Evolutionary conservation across 1,139 yeast species (phyloP), one percentile per base, ranked within the genome.

Genomic region (Suhomyces kunorum): DNA sequence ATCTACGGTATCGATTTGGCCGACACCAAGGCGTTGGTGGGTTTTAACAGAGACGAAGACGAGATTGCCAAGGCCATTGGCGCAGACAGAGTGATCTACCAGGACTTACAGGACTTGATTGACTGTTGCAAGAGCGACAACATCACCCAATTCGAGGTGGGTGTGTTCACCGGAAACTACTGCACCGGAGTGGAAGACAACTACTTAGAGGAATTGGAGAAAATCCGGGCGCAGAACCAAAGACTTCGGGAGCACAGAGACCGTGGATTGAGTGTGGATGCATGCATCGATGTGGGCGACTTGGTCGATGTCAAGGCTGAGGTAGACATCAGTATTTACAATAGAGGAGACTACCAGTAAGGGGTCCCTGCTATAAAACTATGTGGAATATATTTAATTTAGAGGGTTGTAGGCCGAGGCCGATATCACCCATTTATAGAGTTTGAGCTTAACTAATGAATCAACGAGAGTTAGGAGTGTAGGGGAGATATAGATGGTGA

Each of bases 1-100:
- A 88, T 92, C 46, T 94, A 94, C 61, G 98, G 98, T 61, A 92
- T 92, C 53, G 98, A 92, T 68, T 76, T 92, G 49, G 98, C 98
- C 23, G 98, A 92, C 57, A 87, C 95, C 42, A 87, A 82, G 66
- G 97, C 96, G 8, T 75, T 92, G 38, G 97, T 92, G 37, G 98
- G 97, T 8, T 92, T 79, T 64, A 73, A 83, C 53, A 79, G 87
- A 55, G 68, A 80, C 19, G 92, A 83, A 48, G 80, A 78, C 2
- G 87, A 86, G 58, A 81, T 92, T 49, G 82, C 94, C 14, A 55
- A 72, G 41, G 86, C 76, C n/a, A 80, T 92, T 51, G 96, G 96
- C 31, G 96, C 98, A 34, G 98, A 92, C 62, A 77, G 74, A 51
- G 96, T 92, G 25, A 83, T 89, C 48, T 92, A 86, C 66, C 98